phyloP scores from a whole-genome alignment of 1,139 yeast species.

The Trichomonascaceae sp. region DNA sequence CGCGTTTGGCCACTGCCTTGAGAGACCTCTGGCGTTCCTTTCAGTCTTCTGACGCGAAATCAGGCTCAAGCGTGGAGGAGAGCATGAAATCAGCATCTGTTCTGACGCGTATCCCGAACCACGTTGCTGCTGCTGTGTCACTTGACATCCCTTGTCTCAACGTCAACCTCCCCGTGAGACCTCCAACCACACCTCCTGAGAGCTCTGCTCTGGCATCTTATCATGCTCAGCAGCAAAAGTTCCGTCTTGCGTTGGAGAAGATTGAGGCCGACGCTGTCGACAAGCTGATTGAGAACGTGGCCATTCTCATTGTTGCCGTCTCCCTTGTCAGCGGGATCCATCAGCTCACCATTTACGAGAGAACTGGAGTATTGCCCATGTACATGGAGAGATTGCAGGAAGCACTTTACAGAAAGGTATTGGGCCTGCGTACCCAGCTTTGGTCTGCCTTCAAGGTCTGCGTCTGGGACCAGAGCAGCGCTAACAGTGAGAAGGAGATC shows the following conservation, averaged over 20 bases:
- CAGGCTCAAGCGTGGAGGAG: neutral
- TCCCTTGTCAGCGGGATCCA: neutral
- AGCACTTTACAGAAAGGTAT: neutral
- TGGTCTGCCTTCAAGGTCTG: neutral
- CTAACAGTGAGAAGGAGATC: neutral
- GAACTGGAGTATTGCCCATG: neutral
- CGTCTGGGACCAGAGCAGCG: neutral
- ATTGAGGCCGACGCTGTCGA: neutral
- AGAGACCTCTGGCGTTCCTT: too few species aligned
- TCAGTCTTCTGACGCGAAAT: neutral
- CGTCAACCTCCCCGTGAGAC: neutral
- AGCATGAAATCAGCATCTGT: neutral
- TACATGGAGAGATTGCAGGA: neutral
- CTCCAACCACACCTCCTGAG: neutral
- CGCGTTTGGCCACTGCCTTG: neutral
- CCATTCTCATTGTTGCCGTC: neutral
- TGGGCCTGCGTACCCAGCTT: neutral
- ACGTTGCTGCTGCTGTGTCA: neutral
- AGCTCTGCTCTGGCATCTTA: neutral
- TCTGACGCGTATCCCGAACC: neutral
- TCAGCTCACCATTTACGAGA: neutral
- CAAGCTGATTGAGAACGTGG: neutral
- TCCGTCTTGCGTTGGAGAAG: neutral
- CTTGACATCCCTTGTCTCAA: too few species aligned
- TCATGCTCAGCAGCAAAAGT: neutral